These are phyloP conservation scores for Atkinsonella texensis DNA, from an alignment of 2,329 filamentous ascomycete genomes.

Conservation along the genomic window DNA sequence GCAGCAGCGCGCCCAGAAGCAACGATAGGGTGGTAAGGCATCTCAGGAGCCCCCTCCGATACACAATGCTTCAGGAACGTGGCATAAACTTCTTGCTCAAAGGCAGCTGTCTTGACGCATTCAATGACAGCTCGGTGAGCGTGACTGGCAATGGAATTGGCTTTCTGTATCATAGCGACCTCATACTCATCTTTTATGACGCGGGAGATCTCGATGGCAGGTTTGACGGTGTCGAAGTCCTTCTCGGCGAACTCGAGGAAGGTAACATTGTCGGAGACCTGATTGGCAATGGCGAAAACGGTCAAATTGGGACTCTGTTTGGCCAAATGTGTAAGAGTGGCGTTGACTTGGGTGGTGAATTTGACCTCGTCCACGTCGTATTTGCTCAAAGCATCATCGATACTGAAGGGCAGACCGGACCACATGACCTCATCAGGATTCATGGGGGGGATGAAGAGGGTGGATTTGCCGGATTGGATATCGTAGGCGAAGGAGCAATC, in stretches of 20 bases:
- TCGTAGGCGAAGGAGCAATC: constrained; percentile 78
- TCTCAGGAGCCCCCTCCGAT: constrained; percentile 62
- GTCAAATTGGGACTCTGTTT: constrained; percentile 26
- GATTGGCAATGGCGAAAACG: constrained; percentile 66
- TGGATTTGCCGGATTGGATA: constrained; percentile 58
- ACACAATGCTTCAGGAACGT: constrained; percentile 68
- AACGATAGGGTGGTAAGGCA: constrained; percentile 81
- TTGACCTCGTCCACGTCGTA: constrained; percentile 77
- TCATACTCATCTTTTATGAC: constrained; percentile 67
- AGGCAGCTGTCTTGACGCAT: constrained; percentile 50
- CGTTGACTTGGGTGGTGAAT: constrained; percentile 62
- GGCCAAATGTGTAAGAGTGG: constrained; percentile 48
- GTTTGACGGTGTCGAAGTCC: constrained; percentile 43
- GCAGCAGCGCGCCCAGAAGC: constrained; percentile 70
- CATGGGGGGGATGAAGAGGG: constrained; percentile 81
- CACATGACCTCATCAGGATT: constrained; percentile 87
- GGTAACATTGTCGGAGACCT: constrained; percentile 59
- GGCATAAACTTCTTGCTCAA: constrained; percentile 75
- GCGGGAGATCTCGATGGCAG: constrained; percentile 55
- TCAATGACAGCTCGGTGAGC: constrained; percentile 54
- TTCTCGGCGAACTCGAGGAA: constrained; percentile 59
- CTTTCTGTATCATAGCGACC: constrained; percentile 58
- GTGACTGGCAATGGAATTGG: constrained; percentile 56
- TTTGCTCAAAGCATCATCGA: constrained; percentile 58
- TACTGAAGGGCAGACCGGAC: constrained; percentile 74